Evolutionary conservation across 805 yeast species (phyloP).

Genomic region (Saccharomycopsis malanga): DNA sequence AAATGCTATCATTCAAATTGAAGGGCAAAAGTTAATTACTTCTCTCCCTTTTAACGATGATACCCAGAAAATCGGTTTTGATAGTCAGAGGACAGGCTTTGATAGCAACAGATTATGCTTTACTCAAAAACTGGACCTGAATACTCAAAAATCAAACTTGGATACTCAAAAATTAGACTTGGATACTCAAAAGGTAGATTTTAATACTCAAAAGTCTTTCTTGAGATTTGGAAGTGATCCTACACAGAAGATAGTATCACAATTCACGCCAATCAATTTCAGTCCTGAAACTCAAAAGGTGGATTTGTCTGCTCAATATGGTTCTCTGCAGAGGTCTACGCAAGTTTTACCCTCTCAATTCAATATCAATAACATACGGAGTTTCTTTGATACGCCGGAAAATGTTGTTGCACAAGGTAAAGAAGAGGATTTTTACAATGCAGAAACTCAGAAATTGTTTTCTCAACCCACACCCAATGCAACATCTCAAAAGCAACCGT

Average conservation of each 20-base stretch:
- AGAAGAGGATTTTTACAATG: not conserved
- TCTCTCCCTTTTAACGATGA: not conserved
- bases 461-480: not conserved
- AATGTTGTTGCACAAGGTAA: not conserved
- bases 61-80: not conserved
- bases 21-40: not conserved
- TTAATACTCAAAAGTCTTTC: constrained; percentile 1
- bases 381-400: not conserved
- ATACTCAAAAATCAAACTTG: too few species aligned
- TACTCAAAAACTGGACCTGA: too few species aligned
- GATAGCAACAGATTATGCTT: too few species aligned
- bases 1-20: not conserved
- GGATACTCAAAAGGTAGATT: not conserved
- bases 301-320: too few species aligned
- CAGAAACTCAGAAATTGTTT: not conserved
- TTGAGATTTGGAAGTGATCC: not conserved
- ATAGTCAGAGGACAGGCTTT: too few species aligned
- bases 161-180: not conserved
- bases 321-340: too few species aligned
- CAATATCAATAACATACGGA: too few species aligned
- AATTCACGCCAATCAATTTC: not conserved
- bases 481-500: not conserved
- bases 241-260: not conserved
- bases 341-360: too few species aligned
- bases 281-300: not conserved